phyloP scores from a whole-genome alignment of 2,329 filamentous ascomycete genomes.

The Sclerotiophoma versabilis region DNA sequence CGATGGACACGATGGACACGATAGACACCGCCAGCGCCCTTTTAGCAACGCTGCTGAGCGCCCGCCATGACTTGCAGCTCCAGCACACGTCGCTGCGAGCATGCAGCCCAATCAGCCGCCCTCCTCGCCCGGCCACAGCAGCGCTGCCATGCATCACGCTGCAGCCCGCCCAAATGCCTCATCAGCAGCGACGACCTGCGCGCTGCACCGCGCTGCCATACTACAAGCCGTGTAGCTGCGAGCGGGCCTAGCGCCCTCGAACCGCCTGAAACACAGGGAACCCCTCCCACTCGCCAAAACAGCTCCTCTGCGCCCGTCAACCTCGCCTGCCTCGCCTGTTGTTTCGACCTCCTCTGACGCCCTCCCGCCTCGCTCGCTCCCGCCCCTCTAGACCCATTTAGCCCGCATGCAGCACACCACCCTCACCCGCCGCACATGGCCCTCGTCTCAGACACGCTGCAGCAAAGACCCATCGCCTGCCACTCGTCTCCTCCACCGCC shows the following conservation, averaged over 20 bases:
- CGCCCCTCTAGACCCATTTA: slow-evolving; percentile 19
- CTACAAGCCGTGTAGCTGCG: too few species aligned
- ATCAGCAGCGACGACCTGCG: too few species aligned
- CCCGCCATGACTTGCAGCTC: slow-evolving; percentile 7
- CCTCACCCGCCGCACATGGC: too few species aligned
- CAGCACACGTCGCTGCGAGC: slow-evolving; percentile 19
- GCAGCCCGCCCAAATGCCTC: slow-evolving; percentile 30
- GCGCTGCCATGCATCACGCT: slow-evolving; percentile 14
- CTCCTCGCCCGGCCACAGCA: slow-evolving; percentile 1
- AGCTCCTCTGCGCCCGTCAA: not conserved
- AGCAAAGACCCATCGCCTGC: too few species aligned
- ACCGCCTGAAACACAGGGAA: slow-evolving; percentile 1
- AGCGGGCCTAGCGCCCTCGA: too few species aligned
- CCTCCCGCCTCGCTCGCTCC: slow-evolving; percentile 9
- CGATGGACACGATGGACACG: too few species aligned
- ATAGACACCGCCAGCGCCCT: slow-evolving; percentile 2
- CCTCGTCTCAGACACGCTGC: too few species aligned
- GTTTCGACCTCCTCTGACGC: slow-evolving; percentile 4
- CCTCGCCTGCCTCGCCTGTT: not conserved
- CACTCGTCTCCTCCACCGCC: too few species aligned
- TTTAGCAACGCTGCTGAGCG: not conserved
- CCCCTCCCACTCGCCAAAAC: not conserved
- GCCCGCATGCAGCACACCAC: slow-evolving; percentile 7
- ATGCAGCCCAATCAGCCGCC: slow-evolving; percentile 21
- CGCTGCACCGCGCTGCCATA: too few species aligned